Evolutionary conservation across 2,329 filamentous ascomycete species (phyloP), one percentile per base, ranked within the genome.

Genomic region (Daldinia sp.): DNA sequence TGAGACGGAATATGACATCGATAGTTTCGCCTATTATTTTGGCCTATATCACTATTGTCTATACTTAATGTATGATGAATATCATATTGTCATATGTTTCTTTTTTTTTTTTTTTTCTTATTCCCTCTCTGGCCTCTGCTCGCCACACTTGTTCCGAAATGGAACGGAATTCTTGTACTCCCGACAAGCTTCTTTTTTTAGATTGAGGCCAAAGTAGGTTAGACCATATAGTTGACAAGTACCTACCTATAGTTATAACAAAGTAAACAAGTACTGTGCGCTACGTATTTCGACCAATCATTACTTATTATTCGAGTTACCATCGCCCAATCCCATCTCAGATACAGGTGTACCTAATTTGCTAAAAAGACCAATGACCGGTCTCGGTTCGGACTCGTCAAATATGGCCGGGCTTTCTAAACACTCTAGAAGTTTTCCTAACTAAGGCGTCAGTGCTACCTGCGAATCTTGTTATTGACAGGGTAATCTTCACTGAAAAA

Each of bases 341-440:
- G 42, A 56, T 48, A 58, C 12, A 60, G 15, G 60, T 48, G 28
- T 48, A 46, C 28, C 42, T 59, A 46, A 63, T 69, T 67, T 67
- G 39, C 51, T 10, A 53, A 35, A 33, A 33, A 23, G 23, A 6
- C 67, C 63, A 66, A 66, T 63, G 23, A 63, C 50, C 23, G 18
- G 23, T 15, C 44, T 44, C 7, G 3, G 20, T 12, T 51, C 9
- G 48, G 28, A 59, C 20, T 59, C 18, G 13, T 23, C 10, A 48
- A 48, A 35, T 37, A 4, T 12, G 30, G n/a, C 15, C 7, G 26
- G 37, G 37, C 28, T 48, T 59, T 60, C 12, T 58, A 37, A 56
- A 50, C 35, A 35, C 63, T 68, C 66, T 68, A 55, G 61, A 65
- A 68, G 39, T 18, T 62, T 65, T 68, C 57, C 64, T 57, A 60